Percentiles rank a stretch among this genome's conserved stretches.
Evolutionary conservation across 495 filamentous ascomycete genomes (phyloP).

Genomic region (Tuber brumale): DNA sequence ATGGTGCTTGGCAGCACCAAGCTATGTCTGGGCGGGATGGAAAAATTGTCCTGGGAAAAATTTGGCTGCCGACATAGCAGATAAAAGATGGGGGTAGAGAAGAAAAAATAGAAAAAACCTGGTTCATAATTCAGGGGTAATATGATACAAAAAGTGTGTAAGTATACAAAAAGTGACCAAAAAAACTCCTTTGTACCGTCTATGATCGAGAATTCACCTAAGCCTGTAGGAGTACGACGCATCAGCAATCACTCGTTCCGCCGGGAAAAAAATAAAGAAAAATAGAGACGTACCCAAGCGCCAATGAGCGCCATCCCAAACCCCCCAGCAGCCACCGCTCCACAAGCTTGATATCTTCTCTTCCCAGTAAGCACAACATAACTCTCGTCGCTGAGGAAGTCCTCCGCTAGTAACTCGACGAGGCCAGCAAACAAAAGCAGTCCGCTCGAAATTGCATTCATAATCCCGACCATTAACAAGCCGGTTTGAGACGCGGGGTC

Average conservation of each 20-base stretch:
- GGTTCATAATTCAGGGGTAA: not conserved
- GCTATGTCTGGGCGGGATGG: not conserved
- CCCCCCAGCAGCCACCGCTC: slow-evolving; percentile 70
- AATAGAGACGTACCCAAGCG: slow-evolving; percentile 59
- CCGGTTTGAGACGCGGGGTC: slow-evolving; percentile 59
- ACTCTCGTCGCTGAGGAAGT: slow-evolving; percentile 84
- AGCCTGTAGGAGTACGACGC: not conserved
- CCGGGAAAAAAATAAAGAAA: slow-evolving; percentile 40
- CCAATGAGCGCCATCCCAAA: slow-evolving; percentile 81
- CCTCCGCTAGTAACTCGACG: slow-evolving; percentile 86
- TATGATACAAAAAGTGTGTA: not conserved
- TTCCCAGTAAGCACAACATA: slow-evolving; percentile 66
- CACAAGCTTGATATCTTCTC: slow-evolving; percentile 67
- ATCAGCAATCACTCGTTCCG: not conserved
- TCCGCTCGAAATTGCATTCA: slow-evolving; percentile 61
- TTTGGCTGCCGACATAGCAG: not conserved
- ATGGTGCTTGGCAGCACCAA: not conserved
- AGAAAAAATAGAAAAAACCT: not conserved
- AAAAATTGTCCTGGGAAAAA: not conserved
- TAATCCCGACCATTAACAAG: slow-evolving; percentile 59
- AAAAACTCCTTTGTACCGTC: not conserved
- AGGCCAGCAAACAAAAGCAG: slow-evolving; percentile 84
- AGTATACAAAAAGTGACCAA: not conserved
- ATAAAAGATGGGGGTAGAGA: not conserved
- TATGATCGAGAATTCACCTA: not conserved